These are phyloP conservation scores for Calycina herbarum DNA, from an alignment of 2,329 filamentous ascomycete genomes.

Conservation along the genomic window DNA sequence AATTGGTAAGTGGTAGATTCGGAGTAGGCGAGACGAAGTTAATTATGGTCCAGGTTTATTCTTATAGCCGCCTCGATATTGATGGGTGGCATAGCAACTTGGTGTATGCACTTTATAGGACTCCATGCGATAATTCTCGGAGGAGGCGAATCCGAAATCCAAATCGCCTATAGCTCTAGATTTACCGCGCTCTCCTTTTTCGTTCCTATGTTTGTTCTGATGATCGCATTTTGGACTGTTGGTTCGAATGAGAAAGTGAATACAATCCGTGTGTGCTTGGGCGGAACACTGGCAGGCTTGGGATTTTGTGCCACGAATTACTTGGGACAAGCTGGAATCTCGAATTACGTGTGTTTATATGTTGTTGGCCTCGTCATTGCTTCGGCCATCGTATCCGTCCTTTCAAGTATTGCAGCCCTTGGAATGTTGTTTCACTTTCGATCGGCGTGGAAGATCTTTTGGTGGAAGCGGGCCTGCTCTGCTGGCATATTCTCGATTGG, in stretches of 20 bases:
- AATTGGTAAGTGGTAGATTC: constrained; percentile 58
- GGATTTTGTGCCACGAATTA: constrained; percentile 88
- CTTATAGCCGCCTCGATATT: constrained; percentile 64
- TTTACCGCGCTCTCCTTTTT: constrained; percentile 79
- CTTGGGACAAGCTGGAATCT: constrained; percentile 78
- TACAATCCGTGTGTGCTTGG: constrained; percentile 58
- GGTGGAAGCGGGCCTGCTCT: constrained; percentile 71
- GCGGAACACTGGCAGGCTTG: constrained; percentile 69
- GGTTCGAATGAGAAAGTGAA: constrained; percentile 59
- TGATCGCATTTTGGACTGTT: constrained; percentile 69
- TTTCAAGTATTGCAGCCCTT: constrained; percentile 69
- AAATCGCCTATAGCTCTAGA: constrained; percentile 71
- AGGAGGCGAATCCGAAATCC: constrained; percentile 59
- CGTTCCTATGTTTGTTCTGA: constrained; percentile 72
- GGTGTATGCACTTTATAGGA: constrained; percentile 81
- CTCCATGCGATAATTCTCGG: constrained; percentile 76
- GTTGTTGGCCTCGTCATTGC: constrained; percentile 57
- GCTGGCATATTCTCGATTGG: constrained; percentile 44
- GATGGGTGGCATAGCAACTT: constrained; percentile 74
- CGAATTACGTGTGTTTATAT: constrained; percentile 72
- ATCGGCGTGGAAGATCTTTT: constrained; percentile 73
- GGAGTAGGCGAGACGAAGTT: background rate
- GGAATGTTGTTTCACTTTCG: constrained; percentile 76
- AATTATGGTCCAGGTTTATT: constrained; percentile 51
- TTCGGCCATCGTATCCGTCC: constrained; percentile 69